These are phyloP conservation scores for Austroboletus eburneus DNA, from an alignment of 768 basidiomycete genomes.

Conservation along the genomic window DNA sequence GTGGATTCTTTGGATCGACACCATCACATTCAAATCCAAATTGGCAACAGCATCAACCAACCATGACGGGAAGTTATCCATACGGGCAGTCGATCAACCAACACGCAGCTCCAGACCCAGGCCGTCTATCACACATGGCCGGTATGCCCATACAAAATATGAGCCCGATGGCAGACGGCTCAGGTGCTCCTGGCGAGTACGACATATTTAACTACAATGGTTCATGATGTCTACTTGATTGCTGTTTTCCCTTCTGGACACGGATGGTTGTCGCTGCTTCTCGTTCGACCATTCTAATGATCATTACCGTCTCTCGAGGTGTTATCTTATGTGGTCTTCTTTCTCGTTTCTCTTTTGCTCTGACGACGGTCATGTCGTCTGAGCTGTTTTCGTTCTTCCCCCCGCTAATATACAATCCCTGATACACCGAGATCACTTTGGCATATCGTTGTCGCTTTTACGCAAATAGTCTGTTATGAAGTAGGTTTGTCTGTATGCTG, in stretches of 20 bases:
- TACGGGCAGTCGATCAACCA: constrained; percentile 27
- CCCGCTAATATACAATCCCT: constrained; percentile 18
- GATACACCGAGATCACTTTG: constrained; percentile 10
- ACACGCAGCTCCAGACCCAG: constrained; percentile 26
- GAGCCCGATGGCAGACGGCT: constrained; percentile 39
- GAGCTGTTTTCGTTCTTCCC: constrained; percentile 3
- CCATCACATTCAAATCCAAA: constrained; percentile 23
- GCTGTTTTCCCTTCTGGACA: constrained; percentile 10
- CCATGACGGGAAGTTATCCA: constrained; percentile 27
- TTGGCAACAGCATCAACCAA: constrained; percentile 29
- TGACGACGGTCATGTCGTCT: constrained; percentile 1
- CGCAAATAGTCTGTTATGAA: constrained; percentile 23
- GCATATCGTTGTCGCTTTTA: constrained; percentile 15
- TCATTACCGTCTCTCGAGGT: constrained; percentile 27
- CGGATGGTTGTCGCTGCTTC: constrained; percentile 17
- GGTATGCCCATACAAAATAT: constrained; percentile 48
- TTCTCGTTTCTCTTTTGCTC: constrained; percentile 2
- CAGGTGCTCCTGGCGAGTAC: constrained; percentile 41
- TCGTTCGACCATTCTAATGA: constrained; percentile 15
- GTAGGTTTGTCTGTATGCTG: constrained; percentile 31
- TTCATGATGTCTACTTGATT: constrained; percentile 28
- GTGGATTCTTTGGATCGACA: constrained; percentile 23
- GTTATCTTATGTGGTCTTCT: constrained; percentile 18
- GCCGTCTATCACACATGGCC: constrained; percentile 45
- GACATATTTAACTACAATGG: constrained; percentile 59